Conservation (phyloP, 176 grass and related monocot species). For the Avena atlantica region DNA sequence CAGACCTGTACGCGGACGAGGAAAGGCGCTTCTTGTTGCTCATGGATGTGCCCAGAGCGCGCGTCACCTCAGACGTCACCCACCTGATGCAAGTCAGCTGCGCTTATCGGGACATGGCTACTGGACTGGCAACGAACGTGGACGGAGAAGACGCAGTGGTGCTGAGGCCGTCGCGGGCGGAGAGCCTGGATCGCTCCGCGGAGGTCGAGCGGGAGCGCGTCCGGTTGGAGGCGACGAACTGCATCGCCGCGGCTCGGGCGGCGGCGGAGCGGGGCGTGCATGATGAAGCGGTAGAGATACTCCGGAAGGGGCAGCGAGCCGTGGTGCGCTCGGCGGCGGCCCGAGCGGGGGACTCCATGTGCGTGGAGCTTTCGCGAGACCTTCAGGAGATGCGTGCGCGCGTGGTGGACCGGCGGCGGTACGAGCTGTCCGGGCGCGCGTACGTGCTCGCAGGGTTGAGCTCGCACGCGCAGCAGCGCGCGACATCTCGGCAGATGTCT, state of each 20-base stretch:
- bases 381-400: constrained; percentile 65
- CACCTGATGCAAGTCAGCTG: constrained; percentile 57
- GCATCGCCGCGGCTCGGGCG: constrained; percentile 45
- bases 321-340: constrained; percentile 46
- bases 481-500: constrained; percentile 53
- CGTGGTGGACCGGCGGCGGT: constrained; percentile 48
- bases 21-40: constrained; percentile 82
- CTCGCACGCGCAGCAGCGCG: constrained; percentile 71
- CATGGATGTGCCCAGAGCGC: constrained; percentile 53
- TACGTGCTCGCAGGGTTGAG: constrained; percentile 67
- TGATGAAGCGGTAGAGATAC: constrained; percentile 51
- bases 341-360: constrained; percentile 49
- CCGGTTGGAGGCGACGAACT: constrained; percentile 40
- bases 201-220: constrained; percentile 72
- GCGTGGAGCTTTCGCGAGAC: constrained; percentile 50
- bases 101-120: constrained; percentile 66
- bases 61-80: constrained; percentile 15
- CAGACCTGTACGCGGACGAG: constrained; percentile 80
- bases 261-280: constrained; percentile 58
- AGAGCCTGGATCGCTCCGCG: constrained; percentile 26
- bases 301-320: constrained; percentile 30
- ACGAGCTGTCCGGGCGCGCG: constrained; percentile 64
- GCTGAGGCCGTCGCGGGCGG: constrained; percentile 32
- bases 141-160: constrained; percentile 50
- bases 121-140: constrained; percentile 45